Percentiles rank a stretch among this genome's conserved stretches.
Conservation (phyloP, 139 green algal species). For the Chlamydomonas sp. region DNA sequence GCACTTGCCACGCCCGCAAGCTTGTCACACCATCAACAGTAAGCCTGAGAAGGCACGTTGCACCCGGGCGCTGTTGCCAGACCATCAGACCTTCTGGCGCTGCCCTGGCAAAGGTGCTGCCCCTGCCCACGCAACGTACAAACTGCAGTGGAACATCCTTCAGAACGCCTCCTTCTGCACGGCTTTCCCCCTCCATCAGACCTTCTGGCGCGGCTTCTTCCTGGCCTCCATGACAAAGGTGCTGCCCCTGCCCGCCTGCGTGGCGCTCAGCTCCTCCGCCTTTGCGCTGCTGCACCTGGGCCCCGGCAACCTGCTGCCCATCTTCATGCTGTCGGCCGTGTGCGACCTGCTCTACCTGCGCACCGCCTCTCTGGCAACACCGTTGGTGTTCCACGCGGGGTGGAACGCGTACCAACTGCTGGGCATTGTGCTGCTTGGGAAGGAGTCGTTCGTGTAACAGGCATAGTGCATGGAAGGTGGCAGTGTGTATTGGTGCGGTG, state of each 20-base stretch:
- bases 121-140: not conserved
- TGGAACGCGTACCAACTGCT: constrained; percentile 61
- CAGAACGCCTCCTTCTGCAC: not conserved
- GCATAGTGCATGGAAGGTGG: too few species aligned
- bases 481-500: too few species aligned
- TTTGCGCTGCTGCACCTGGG: constrained; percentile 60
- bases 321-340: constrained; percentile 37
- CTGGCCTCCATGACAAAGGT: constrained; percentile 57
- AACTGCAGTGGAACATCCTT: not conserved
- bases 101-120: too few species aligned
- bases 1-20: too few species aligned
- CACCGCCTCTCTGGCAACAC: constrained; percentile 45
- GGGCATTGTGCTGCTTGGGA: constrained; percentile 43
- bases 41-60: too few species aligned
- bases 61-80: too few species aligned
- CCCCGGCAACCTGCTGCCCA: constrained; percentile 41
- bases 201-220: constrained; percentile 69
- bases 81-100: too few species aligned
- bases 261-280: constrained; percentile 43
- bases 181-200: constrained; percentile 28
- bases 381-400: constrained; percentile 52
- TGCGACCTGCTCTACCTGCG: constrained; percentile 60
- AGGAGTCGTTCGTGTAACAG: constrained; percentile 59
- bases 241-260: constrained; percentile 48
- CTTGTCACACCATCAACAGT: too few species aligned